A percentile compares a stretch with the other conserved stretches of the same genome.
phyloP scores from a whole-genome alignment of 2,329 filamentous ascomycete species.

The Colletotrichum graminicola region DNA sequence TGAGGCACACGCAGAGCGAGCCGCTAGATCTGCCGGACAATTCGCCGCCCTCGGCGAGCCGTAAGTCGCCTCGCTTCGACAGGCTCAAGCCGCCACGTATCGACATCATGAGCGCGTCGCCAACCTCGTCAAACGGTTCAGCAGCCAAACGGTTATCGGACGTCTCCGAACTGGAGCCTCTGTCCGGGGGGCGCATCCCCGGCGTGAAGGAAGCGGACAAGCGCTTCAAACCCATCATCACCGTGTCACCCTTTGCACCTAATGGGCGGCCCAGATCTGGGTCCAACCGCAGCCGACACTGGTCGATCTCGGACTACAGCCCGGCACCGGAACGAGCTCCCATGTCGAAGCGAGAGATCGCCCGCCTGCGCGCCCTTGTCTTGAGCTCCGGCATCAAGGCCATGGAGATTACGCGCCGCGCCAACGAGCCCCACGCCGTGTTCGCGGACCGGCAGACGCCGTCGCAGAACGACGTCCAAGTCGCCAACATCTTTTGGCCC shows the following conservation, averaged over 20 bases:
- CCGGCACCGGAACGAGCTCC: conserved; percentile 53
- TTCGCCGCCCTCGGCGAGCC: conserved; percentile 49
- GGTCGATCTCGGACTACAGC: conserved; percentile 63
- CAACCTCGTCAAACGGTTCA: conserved; percentile 52
- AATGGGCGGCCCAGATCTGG: conserved; percentile 43
- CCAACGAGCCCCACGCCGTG: conserved; percentile 59
- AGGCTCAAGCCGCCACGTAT: conserved; percentile 63
- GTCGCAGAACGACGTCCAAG: conserved; percentile 47
- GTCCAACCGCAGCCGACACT: conserved; percentile 54
- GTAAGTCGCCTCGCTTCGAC: conserved; percentile 60
- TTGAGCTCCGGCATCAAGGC: conserved; percentile 92
- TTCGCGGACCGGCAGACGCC: conserved; percentile 23
- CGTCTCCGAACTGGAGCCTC: conserved; percentile 55
- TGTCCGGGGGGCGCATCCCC: conserved; percentile 47
- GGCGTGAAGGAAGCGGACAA: conserved; percentile 51
- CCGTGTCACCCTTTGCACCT: conserved; percentile 45
- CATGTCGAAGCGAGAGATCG: conserved; percentile 79
- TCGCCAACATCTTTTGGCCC: conserved; percentile 53
- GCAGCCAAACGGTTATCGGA: conserved; percentile 49
- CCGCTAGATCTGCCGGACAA: conserved; percentile 12
- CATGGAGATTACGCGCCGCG: conserved; percentile 79
- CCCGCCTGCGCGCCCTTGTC: conserved; percentile 81
- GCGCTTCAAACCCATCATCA: conserved; percentile 51
- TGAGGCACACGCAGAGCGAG: conserved; percentile 25
- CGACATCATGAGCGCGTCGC: conserved; percentile 59